Conservation (phyloP, 2,329 filamentous ascomycete genomes). For the Monosporascus sp. region DNA sequence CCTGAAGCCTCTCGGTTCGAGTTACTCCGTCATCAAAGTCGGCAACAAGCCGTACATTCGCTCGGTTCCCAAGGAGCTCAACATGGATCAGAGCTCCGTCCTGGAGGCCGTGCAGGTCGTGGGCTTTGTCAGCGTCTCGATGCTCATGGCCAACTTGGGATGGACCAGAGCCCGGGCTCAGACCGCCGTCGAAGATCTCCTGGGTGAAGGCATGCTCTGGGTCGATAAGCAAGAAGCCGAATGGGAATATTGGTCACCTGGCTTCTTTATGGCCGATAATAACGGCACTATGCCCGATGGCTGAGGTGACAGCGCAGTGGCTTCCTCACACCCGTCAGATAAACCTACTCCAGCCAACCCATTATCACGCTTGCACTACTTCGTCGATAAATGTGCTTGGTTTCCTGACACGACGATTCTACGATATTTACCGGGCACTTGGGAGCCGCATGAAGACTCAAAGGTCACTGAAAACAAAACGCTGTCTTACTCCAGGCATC, state of each 20-base stretch:
- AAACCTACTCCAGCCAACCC: no score
- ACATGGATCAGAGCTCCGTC: constrained; percentile 87
- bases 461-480: no score
- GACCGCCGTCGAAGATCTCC: constrained; percentile 84
- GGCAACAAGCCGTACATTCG: constrained; percentile 84
- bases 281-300: neutral
- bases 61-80: constrained; percentile 90
- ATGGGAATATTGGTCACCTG: constrained; percentile 90
- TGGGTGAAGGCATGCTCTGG: constrained; percentile 89
- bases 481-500: no score
- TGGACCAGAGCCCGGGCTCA: constrained; percentile 84
- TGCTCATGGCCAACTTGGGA: constrained; percentile 78
- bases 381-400: no score
- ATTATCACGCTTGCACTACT: no score
- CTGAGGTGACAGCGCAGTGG: neutral
- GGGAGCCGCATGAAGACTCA: no score
- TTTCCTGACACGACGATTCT: no score
- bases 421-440: no score
- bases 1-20: constrained; percentile 79
- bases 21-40: constrained; percentile 79
- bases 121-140: constrained; percentile 83
- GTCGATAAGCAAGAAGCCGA: constrained; percentile 80
- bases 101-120: constrained; percentile 86
- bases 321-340: no score
- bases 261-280: constrained; percentile 49